Base-by-base conservation (phyloP, 768 basidiomycete genomes). In the Mrakia frigida region DNA sequence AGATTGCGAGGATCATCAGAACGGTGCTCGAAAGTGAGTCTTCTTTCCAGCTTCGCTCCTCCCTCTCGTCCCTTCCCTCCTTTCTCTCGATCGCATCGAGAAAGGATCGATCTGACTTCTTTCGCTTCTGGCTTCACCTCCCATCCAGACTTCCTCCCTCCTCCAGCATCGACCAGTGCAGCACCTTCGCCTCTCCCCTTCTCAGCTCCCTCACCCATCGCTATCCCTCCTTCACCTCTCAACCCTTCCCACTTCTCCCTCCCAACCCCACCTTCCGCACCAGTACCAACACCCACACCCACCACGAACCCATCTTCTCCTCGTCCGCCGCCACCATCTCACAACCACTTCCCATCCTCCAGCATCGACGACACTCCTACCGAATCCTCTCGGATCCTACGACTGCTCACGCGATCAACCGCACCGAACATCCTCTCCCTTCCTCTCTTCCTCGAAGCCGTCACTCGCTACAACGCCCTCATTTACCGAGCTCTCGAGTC, bases 371-470 rank as follows among this genome's bases (percentile, higher is more conserved):
- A 70, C 28, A 9, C 33, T 68, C 37, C 68, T 41, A 70, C 74
- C 56, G 70, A 75, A 31, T 70, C 68, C 28, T 56, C 71, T 39
- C 76, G 71, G n/a, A 77, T 78, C 46, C 16, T 78, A 28, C 77
- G 77, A 7, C 68, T 70, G 14, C 50, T 78, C 43, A 41, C 65
- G 4, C 65, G 73, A 18, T 74, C 77, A n/a, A 78, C 63, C n/a
- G 72, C 77, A 28, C 52, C 73, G 60, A 86, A 89, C 81, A 85
- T 84, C 13, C 88, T 85, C 69, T 88, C 94, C 77, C 92, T 92
- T 0, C 91, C 91, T 0, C 85, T 89, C 37, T 92, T 93, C 81
- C 80, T 91, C 37, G 82, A 85, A 23, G 87, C 90, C 25, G 87
- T 94, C 80, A 82, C 86, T 56, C 84, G 82, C 0, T 87, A 93